Percentiles rank a stretch among this genome's conserved stretches.
phyloP scores from a whole-genome alignment of 2,329 filamentous ascomycete species.

The Fusarium praegraminearum region DNA sequence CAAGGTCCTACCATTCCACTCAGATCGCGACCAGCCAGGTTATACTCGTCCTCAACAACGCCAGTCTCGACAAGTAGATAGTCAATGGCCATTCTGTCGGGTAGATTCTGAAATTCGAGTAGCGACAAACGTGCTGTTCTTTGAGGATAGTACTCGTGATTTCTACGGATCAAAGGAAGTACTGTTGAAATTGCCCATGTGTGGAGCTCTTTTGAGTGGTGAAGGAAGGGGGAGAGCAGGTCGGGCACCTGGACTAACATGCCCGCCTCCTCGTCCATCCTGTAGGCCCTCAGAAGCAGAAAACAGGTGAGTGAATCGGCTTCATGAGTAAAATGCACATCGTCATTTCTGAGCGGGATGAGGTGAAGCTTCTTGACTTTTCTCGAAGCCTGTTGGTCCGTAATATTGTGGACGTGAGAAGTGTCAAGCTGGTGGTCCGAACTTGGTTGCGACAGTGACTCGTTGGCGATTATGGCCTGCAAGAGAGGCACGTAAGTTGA shows the following conservation, averaged over 20 bases:
- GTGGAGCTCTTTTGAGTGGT: conserved; percentile 69
- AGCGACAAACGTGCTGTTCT: conserved; percentile 64
- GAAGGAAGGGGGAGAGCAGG: conserved; percentile 76
- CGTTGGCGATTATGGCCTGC: conserved; percentile 64
- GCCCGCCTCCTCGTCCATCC: conserved; percentile 79
- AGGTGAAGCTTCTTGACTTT: conserved; percentile 73
- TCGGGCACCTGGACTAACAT: conserved; percentile 74
- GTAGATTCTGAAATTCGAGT: conserved; percentile 71
- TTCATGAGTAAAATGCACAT: conserved; percentile 60
- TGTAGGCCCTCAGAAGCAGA: conserved; percentile 74
- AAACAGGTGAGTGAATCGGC: conserved; percentile 72
- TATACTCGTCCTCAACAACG: conserved; percentile 53
- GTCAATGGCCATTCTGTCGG: conserved; percentile 69
- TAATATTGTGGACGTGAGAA: conserved; percentile 67
- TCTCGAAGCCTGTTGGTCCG: conserved; percentile 73
- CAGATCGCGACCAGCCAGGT: conserved; percentile 71
- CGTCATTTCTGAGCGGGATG: conserved; percentile 65
- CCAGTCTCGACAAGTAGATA: conserved; percentile 71
- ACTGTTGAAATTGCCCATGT: conserved; percentile 77
- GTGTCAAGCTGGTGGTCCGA: conserved; percentile 64
- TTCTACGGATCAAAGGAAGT: conserved; percentile 75
- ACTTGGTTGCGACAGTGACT: conserved; percentile 56
- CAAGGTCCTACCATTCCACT: conserved; percentile 78
- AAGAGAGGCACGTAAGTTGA: conserved; percentile 72
- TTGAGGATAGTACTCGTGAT: conserved; percentile 75